A percentile compares a stretch with the other conserved stretches of the same genome.
Conservation (phyloP, 805 yeast genomes). For the Kodamaea hsintzibuensis region DNA sequence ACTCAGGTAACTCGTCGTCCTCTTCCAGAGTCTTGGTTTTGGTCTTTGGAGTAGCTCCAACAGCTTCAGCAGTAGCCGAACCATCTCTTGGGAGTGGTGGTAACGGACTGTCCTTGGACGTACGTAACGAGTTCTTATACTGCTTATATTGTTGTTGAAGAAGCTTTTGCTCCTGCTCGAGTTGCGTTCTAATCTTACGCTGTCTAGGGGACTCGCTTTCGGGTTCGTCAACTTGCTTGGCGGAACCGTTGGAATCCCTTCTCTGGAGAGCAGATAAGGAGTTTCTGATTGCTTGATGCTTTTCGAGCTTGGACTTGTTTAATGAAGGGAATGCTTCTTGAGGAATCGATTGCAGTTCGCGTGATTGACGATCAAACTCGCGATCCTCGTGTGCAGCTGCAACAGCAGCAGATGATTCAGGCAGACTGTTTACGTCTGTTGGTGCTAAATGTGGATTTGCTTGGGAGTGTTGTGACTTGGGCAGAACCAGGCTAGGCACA, state of each 20-base stretch:
- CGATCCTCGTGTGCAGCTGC: neutral
- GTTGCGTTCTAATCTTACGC: conserved; percentile 1
- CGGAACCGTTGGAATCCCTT: conserved; percentile 1
- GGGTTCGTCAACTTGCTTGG: neutral
- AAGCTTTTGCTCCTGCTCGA: conserved; percentile 6
- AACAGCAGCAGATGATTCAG: neutral
- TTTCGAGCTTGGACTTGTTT: conserved; percentile 1
- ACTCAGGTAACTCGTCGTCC: conserved; percentile 14
- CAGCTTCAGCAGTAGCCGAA: neutral
- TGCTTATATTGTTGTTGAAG: conserved; percentile 8
- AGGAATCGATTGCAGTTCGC: neutral
- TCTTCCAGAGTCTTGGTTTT: conserved; percentile 4
- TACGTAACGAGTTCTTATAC: conserved; percentile 4
- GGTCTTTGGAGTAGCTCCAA: neutral
- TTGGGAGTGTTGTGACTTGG: neutral
- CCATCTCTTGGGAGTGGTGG: conserved; percentile 5
- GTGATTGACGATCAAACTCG: neutral
- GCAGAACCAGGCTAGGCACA: neutral
- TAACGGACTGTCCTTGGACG: conserved; percentile 5
- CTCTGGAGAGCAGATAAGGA: neutral
- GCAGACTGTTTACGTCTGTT: neutral
- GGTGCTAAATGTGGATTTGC: neutral
- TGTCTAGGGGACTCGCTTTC: neutral
- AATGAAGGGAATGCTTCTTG: conserved; percentile 6
- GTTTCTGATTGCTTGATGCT: conserved; percentile 2